Base-by-base conservation (phyloP, 176 grass and related monocot species). In the Zizania latifolia region DNA sequence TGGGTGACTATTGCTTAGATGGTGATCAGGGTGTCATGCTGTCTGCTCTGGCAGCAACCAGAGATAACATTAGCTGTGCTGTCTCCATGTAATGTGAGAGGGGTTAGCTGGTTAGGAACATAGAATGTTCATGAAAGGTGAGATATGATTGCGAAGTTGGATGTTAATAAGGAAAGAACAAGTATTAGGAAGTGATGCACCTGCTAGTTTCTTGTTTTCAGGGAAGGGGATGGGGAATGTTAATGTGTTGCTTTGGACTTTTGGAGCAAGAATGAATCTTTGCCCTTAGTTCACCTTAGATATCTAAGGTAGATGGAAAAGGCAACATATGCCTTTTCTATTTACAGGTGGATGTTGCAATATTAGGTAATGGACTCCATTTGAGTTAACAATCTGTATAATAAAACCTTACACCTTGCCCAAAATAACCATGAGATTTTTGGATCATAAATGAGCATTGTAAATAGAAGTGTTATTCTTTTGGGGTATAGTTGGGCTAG, bases 261-360 rank as follows among this genome's bases (percentile, higher is more conserved):
- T 48, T 48, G 5, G 16, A 48, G 17, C 23, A 78, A 57, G 23
- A 67, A 67, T 68, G 16, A 22, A 40, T 39, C 3, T 38, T 55
- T 26, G 46, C 16, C 24, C 62, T 29, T 78, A 67, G 34, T 68
- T 56, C 2, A 7, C 29, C 15, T 14, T 68, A 24, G 46, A 54
- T 37, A 67, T 35, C 29, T 32, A 56, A 74, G 13, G 75, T 36
- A 46, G 75, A 68, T 83, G 35, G 62, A 46, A 75, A 75, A 67
- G n/a, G 61, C 28, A 27, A 6, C 41, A 56, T 1, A 36, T 75
- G 15, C 11, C 12, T 68, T 45, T 71, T 80, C 31, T 41, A 78
- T 37, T 26, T 45, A 29, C 28, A 56, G 62, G 62, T 24, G 53
- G 33, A 38, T 77, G 43, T 14, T 64, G 51, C 58, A 33, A 33